Base-by-base conservation (phyloP, 176 grass and related monocot species). In the Echinochloa phyllopogon region DNA sequence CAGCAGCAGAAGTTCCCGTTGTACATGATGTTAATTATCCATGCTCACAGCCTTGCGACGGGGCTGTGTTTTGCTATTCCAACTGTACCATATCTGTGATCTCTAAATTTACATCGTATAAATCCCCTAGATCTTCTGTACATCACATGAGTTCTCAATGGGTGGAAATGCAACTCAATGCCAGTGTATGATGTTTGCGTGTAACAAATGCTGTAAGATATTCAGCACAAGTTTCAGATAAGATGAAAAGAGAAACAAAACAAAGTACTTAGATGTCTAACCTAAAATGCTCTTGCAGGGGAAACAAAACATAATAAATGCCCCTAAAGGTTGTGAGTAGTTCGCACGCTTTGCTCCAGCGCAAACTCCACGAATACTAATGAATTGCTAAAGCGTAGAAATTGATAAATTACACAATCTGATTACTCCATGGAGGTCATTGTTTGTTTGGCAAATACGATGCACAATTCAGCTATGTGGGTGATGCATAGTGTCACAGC, bases 401-500 rank as follows among this genome's bases (percentile, higher is more conserved):
- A 3, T 74, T 1, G 0, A 74, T 66, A 20, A 49, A 75, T 39
- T 69, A 63, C 50, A n/a, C 29, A 41, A 13, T 38, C 17, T 53
- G 18, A 47, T 37, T 20, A 79, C 29, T 45, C 36, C 49, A 66
- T 12, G 59, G 10, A 59, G 37, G 27, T 44, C 36, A 76, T 64
- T 9, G 47, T 74, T 50, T 38, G 47, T 48, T 75, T 52, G 68
- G 65, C 74, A 17, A 88, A 74, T 56, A 75, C 37, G 48, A 84
- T 84, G 10, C 27, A 49, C 21, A 20, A 40, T 17, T 47, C 24
- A 11, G 39, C 17, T 42, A 58, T 25, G 71, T 76, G 33, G 27
- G 27, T 67, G 59, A 41, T 11, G 14, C 52, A 73, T 21, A 58
- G 3, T 23, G 20, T 21, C 21, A 2, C 8, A 58, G 20, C 56